These are phyloP conservation scores for Rhizophagus prolifer DNA, from an alignment of 192 early-diverging fungal genomes.

Conservation along the genomic window DNA sequence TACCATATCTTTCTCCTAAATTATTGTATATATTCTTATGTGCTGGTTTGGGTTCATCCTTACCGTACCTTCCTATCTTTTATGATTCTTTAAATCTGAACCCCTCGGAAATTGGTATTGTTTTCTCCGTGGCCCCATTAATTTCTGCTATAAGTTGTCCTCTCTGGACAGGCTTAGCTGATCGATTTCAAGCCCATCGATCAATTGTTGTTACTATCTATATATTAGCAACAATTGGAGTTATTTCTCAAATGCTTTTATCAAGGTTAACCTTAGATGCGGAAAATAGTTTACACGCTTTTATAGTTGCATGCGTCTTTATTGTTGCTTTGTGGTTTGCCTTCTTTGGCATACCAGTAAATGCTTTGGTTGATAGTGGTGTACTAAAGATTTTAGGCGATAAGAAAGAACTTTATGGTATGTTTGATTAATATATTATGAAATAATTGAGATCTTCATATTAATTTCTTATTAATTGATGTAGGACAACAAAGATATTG, in stretches of 20 bases:
- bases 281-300: slow-evolving; percentile 21
- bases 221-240: slow-evolving; percentile 37
- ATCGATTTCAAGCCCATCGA: slow-evolving; percentile 42
- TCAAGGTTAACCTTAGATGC: slow-evolving; percentile 20
- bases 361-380: slow-evolving; percentile 47
- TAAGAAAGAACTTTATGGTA: slow-evolving; percentile 48
- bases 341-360: slow-evolving; percentile 48
- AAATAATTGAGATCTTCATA: slow-evolving; percentile 22
- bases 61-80: slow-evolving; percentile 36
- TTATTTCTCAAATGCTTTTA: slow-evolving; percentile 46
- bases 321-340: slow-evolving; percentile 45
- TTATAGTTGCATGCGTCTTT: slow-evolving; percentile 35
- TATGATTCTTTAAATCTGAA: slow-evolving; percentile 32
- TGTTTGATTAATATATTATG: not conserved
- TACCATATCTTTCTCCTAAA: slow-evolving; percentile 31
- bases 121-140: slow-evolving; percentile 39
- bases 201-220: slow-evolving; percentile 45
- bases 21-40: slow-evolving; percentile 34
- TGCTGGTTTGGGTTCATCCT: slow-evolving; percentile 29
- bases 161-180: slow-evolving; percentile 45
- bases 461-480: slow-evolving; percentile 12
- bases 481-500: slow-evolving; percentile 45
- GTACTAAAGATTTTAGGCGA: slow-evolving; percentile 45
- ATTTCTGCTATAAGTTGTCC: slow-evolving; percentile 49
- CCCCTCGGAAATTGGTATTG: slow-evolving; percentile 36